A percentile compares a stretch with the other conserved stretches of the same genome.
Evolutionary conservation across 306 rosid species (phyloP).

Genomic region (Abrus precatorius): DNA sequence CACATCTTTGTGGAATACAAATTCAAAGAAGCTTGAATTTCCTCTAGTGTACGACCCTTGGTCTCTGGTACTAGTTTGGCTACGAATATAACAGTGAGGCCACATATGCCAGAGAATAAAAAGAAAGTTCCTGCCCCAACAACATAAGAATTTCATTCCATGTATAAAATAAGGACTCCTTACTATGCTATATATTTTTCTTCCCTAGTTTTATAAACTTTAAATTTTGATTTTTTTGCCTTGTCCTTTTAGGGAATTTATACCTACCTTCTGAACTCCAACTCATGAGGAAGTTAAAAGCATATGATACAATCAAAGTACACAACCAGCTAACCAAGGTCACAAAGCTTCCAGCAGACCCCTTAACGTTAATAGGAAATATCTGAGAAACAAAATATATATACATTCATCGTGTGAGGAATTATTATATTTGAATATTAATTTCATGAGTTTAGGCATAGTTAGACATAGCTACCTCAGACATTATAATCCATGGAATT

Average conservation of each 20-base stretch:
- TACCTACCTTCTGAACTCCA: conserved; percentile 81
- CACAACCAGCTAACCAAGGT: conserved; percentile 72
- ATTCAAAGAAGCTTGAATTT: conserved; percentile 69
- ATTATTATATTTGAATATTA: conserved; percentile 3
- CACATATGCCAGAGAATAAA: conserved; percentile 59
- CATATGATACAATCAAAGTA: conserved; percentile 74
- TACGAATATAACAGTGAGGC: conserved; percentile 59
- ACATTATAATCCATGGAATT: conserved; percentile 96
- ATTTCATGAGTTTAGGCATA: neutral
- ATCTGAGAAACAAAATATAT: conserved; percentile 57
- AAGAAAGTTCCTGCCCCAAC: conserved; percentile 64
- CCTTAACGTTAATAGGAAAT: conserved; percentile 84
- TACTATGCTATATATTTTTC: neutral
- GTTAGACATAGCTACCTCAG: conserved; percentile 66
- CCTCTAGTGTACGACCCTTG: conserved; percentile 75
- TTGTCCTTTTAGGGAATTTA: neutral
- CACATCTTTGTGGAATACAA: conserved; percentile 33
- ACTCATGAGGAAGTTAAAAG: conserved; percentile 74
- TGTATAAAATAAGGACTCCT: neutral
- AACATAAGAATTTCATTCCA: neutral
- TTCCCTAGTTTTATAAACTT: neutral
- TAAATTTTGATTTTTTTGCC: neutral
- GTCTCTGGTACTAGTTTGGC: conserved; percentile 80
- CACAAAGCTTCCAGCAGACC: conserved; percentile 84
- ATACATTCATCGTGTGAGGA: conserved; percentile 20